Evolutionary conservation across 164 flowering plant genomes (phyloP), one percentile per base, ranked within the genome.

Genomic region (Liquidambar formosana): DNA sequence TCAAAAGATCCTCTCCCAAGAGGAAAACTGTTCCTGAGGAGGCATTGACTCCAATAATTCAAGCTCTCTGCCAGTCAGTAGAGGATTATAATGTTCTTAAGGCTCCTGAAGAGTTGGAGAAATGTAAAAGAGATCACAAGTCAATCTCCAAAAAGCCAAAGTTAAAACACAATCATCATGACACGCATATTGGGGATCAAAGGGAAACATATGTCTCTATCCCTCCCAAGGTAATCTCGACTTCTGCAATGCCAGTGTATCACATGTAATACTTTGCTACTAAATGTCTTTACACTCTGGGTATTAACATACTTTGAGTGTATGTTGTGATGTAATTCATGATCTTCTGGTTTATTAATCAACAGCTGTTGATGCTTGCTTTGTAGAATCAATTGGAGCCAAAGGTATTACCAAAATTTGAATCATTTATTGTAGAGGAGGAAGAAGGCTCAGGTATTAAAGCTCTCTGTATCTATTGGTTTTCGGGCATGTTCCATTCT

Each of bases 371-470:
- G 3, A 61, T 75, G 66, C 14, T 66, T 74, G 57, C 46, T 69
- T 57, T 81, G 61, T 67, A 85, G 91, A 82, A 80, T 63, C 77
- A 80, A 43, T 4, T 25, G 47, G 80, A 75, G 70, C 22, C 67
- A 23, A 88, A 82, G 65, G 28, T 25, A 28, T 53, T 86, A 18
- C 96, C 91, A 48, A 53, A 76, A n/a, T 88, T 88, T 72, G 88
- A 88, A 38, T 72, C 82, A 64, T 89, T 75, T 71, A 60, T 74
- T 48, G 78, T 89, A n/a, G 92, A 85, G 80, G 94, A 85, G 66
- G 92, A 89, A 85, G 97, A 91, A 77, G 91, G 91, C 61, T 83
- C 91, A 85, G 91, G 91, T 85, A 78, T 58, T 45, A 22, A 47
- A 67, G 10, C 22, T 61, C 21, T 61, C 28, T 11, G 12, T 13